Evolutionary conservation across 2,329 filamentous ascomycete genomes (phyloP), one percentile per base, ranked within the genome.

Genomic region (Paraphaeosphaeria minitans): DNA sequence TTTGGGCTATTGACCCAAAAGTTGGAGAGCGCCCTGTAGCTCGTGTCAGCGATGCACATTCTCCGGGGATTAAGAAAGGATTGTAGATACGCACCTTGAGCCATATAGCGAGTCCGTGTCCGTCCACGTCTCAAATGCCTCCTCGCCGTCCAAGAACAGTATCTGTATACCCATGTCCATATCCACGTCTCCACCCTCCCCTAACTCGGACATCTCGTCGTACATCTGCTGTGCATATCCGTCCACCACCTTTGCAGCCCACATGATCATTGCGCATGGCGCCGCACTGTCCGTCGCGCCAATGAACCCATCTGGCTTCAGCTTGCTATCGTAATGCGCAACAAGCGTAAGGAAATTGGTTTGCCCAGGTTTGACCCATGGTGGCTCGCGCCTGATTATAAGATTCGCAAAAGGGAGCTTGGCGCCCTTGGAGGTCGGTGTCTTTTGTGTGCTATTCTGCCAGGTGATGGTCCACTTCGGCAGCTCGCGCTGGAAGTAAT

Each of bases 231-330:
- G 91, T 73, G 98, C 79, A 2, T 91, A 92, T 1, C 80, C 83
- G 70, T 98, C 93, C 47, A 99, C 86, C 63, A 87, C 91, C 65
- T 89, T 84, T 61, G 93, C 91, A 13, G 89, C 87, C 74, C 97
- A 91, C 86, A 99, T 85, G 58, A 99, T 83, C 84, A 98, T 93
- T 0, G 95, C 95, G 76, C 94, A 98, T 10, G 95, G 93, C 19
- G 91, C 95, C 1, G 95, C 95, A 68, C 92, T 97, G 73, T 99
- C 95, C 14, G 87, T 96, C 0, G 94, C 95, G 0, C 95, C 95
- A 58, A 99, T 90, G 75, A 99, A 99, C 0, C 93, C 94, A 60
- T 88, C 80, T 0, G 93, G 94, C 27, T 82, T 82, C 58, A 90
- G 83, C 78, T 96, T 90, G 73, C 88, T 93, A 70, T 99, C 95